Evolutionary conservation across 2,329 filamentous ascomycete species (phyloP).

Genomic region (Pseudogymnoascus sp.): DNA sequence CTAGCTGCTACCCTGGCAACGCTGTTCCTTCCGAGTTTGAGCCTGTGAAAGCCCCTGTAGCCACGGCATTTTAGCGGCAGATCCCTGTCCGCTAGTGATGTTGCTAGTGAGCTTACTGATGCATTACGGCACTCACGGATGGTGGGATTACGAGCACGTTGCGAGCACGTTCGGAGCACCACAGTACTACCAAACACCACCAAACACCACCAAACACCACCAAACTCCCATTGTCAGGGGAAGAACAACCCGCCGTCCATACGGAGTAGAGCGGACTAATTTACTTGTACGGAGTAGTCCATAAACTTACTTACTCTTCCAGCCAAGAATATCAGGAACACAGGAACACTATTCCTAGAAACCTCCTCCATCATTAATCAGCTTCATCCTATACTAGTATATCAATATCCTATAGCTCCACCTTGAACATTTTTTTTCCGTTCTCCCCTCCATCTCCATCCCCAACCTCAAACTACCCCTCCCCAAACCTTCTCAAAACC

Average conservation of each 20-base stretch:
- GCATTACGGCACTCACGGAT: background rate
- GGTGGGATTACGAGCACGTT: background rate
- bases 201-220: no score
- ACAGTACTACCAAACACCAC: background rate
- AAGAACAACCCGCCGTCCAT: background rate
- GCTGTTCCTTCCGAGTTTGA: background rate
- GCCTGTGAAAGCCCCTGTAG: background rate
- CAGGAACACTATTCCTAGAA: background rate
- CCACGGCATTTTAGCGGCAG: background rate
- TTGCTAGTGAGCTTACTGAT: background rate
- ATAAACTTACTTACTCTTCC: background rate
- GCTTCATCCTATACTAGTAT: background rate
- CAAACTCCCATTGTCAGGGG: background rate
- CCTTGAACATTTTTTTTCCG: background rate
- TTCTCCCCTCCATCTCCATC: background rate
- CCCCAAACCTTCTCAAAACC: background rate
- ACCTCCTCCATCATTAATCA: background rate
- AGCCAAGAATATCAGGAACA: background rate
- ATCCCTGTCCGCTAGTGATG: background rate
- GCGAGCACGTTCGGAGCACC: background rate
- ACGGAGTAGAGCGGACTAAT: background rate
- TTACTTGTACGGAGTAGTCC: background rate
- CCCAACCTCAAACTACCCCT: background rate
- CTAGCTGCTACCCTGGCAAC: background rate
- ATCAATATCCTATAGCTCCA: background rate